These are phyloP conservation scores for Aspergillus sojae DNA, from an alignment of 2,329 filamentous ascomycete species.

Conservation along the genomic window DNA sequence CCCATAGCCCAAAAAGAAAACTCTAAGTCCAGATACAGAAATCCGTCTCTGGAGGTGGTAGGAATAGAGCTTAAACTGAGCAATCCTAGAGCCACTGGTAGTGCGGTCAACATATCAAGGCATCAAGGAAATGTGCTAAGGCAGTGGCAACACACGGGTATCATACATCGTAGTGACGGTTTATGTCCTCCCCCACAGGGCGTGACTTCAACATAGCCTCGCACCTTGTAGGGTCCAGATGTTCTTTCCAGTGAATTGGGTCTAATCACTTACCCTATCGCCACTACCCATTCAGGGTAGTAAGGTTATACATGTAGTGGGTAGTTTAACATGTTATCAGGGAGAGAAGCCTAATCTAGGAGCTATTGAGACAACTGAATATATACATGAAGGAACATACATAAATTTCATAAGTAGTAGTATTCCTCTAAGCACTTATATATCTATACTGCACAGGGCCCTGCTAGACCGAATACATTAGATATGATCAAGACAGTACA, in stretches of 20 bases:
- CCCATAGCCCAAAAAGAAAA: too few species aligned
- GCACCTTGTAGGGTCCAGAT: neutral
- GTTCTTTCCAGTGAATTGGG: neutral
- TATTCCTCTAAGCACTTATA: neutral
- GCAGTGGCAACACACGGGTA: neutral
- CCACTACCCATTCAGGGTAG: neutral
- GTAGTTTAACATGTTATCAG: neutral
- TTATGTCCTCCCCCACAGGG: neutral
- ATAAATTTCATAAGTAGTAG: neutral
- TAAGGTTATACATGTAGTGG: neutral
- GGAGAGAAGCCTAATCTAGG: neutral
- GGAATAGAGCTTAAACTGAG: too few species aligned
- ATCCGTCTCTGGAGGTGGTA: too few species aligned
- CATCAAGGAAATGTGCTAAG: neutral
- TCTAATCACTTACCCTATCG: neutral
- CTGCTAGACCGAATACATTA: neutral
- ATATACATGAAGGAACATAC: neutral
- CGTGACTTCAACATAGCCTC: neutral
- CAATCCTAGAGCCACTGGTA: too few species aligned
- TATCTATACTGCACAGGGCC: neutral
- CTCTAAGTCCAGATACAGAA: too few species aligned
- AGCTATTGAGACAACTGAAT: neutral
- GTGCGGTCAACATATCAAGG: too few species aligned
- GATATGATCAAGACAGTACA: neutral
- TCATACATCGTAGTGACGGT: neutral